Evolutionary conservation across 352 stramenopile genomes (phyloP), one percentile per base, ranked within the genome.

Genomic region (Paralagenidium karlingii): DNA sequence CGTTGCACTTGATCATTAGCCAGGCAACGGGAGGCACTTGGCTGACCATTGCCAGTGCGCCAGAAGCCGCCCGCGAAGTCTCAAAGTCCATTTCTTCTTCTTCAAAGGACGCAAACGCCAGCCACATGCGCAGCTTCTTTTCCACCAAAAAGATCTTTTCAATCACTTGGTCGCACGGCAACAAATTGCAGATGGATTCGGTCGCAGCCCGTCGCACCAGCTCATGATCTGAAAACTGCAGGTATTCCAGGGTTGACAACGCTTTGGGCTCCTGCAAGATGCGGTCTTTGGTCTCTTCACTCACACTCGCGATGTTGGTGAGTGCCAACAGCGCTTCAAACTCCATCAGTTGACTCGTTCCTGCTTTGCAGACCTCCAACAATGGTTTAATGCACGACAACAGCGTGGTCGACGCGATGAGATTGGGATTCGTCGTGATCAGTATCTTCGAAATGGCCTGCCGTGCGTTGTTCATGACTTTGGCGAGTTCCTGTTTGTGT

Each of bases 181-280:
- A 56, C 43, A 99, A 59, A 53, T 99, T 99, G 54, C 81, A 95
- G 25, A 99, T 65, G 3, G 89, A 75, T 60, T 99, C 95, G 3
- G 94, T 98, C 8, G 94, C 90, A 8, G 96, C 95, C 40, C 90
- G 78, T 43, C 95, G 83, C 41, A 99, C 92, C 44, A 99, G 77
- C 28, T 96, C 79, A 43, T 99, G 91, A 43, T 98, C 93, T 3
- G 83, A 97, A 61, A 98, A 99, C 78, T 98, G 95, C 24, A 91
- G 45, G 38, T 89, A 91, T 45, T 87, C 71, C 11, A 91, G 47
- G 26, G 77, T 88, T 11, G 64, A 78, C 1, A 91, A 46, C 0
- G 68, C 74, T 24, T 91, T 68, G 0, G 73, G 68, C 28, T 85
- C 68, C 0, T 43, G 50, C 0, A 87, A 55, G 18, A 85, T 86